Evolutionary conservation across 495 filamentous ascomycete genomes (phyloP).

Genomic region (Barbatosphaeria neglecta): DNA sequence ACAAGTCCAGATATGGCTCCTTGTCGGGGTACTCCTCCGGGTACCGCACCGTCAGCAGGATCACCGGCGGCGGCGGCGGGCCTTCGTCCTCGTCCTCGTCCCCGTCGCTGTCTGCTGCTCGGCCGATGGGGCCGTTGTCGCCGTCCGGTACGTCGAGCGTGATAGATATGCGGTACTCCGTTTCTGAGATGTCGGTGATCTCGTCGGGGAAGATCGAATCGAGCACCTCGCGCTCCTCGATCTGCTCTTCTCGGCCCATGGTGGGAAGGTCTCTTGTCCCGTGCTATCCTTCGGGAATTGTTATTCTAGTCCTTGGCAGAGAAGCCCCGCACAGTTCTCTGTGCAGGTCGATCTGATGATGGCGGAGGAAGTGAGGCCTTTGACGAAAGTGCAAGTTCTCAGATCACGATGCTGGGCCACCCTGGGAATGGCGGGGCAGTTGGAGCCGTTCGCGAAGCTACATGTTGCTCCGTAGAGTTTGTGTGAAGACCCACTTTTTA

Average conservation of each 20-base stretch:
- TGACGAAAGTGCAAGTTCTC: no score
- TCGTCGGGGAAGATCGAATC: constrained; percentile 98
- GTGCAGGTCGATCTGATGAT: no score
- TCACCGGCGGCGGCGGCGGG: constrained; percentile 43
- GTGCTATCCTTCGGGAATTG: no score
- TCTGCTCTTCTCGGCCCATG: constrained; percentile 91
- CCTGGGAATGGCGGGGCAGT: no score
- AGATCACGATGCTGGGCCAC: no score
- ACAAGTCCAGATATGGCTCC: constrained; percentile 67
- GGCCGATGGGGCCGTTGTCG: constrained; percentile 7
- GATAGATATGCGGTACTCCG: constrained; percentile 73
- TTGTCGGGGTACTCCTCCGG: constrained; percentile 79
- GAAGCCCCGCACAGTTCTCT: no score
- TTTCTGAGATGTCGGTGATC: constrained; percentile 84
- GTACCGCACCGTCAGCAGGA: constrained; percentile 75
- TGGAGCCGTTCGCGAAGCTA: no score
- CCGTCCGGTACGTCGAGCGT: constrained; percentile 58
- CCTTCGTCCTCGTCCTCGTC: constrained; percentile 39
- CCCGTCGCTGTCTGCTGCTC: not conserved
- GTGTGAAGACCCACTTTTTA: no score
- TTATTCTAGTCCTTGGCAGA: not conserved
- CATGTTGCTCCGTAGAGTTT: no score
- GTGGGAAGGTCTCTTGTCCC: no score
- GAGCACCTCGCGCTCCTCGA: constrained; percentile 92
- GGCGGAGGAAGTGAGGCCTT: no score